Evolutionary conservation across 768 basidiomycete genomes (phyloP).

Genomic region (Auriculariales sp.): DNA sequence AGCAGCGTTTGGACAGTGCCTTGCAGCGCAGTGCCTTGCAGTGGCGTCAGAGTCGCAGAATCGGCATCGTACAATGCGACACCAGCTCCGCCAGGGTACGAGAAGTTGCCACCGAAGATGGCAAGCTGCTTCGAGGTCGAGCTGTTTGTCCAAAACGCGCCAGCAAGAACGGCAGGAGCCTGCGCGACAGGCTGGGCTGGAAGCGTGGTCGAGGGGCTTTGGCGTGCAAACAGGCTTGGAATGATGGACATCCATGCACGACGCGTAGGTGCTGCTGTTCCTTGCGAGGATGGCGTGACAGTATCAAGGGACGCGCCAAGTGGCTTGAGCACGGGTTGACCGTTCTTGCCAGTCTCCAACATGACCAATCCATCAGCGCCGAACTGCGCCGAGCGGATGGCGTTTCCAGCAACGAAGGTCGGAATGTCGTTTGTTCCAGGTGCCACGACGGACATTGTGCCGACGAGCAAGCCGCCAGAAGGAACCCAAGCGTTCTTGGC

Average conservation of each 20-base stretch:
- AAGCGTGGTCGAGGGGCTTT: slow-evolving; percentile 31
- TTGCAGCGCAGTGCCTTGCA: slow-evolving; percentile 47
- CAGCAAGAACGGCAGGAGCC: slow-evolving; percentile 74
- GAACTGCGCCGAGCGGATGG: slow-evolving; percentile 39
- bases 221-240: slow-evolving; percentile 31
- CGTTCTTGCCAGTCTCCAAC: slow-evolving; percentile 47
- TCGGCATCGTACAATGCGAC: slow-evolving; percentile 59
- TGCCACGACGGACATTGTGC: slow-evolving; percentile 52
- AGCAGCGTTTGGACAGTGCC: slow-evolving; percentile 69
- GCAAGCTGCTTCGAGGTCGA: slow-evolving; percentile 49
- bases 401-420: slow-evolving; percentile 59
- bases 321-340: slow-evolving; percentile 42
- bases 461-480: slow-evolving; percentile 57
- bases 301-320: slow-evolving; percentile 42
- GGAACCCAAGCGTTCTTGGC: slow-evolving; percentile 49
- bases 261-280: slow-evolving; percentile 14
- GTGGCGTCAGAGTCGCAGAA: slow-evolving; percentile 31
- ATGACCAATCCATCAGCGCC: slow-evolving; percentile 72
- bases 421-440: no score
- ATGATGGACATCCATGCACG: neutral
- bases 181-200: slow-evolving; percentile 38
- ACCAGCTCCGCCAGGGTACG: slow-evolving; percentile 33
- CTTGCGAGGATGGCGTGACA: slow-evolving; percentile 18
- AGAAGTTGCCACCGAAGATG: slow-evolving; percentile 86
- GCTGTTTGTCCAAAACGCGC: slow-evolving; percentile 79